Base-by-base conservation (phyloP, 768 basidiomycete species). In the Amylocystis lapponica region DNA sequence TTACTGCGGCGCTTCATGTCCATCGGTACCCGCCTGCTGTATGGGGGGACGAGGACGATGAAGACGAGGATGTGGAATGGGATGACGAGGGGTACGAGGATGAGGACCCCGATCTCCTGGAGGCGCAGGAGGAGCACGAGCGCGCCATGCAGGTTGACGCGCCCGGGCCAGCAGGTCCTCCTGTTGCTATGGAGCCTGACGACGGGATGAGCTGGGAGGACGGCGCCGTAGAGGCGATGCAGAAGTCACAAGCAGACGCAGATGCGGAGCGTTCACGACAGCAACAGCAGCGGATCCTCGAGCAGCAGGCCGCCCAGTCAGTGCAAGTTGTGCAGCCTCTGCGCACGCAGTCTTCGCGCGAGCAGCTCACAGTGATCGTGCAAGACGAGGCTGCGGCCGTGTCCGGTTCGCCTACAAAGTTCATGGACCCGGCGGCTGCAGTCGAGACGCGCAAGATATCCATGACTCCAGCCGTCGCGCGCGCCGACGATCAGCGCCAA, bases 131-230 rank as follows among this genome's bases (percentile, higher is more conserved):
- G n/a, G 68, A 70, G 37, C 67, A 67, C 34, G 64, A 62, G 43
- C 60, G 27, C 54, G 56, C 39, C 53, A 41, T 27, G 39, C 59
- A 51, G 55, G 63, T 63, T 44, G 59, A 67, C 42, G 58, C 52
- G 21, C 40, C 51, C 1, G 46, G 61, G 47, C 42, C 11, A 45
- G 40, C 60, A 59, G 64, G 17, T 51, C 37, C 65, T 34, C 45
- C 50, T 4, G 35, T 38, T 5, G 45, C 31, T 16, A 77, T 83
- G 71, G 84, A 86, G 40, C 77, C 75, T 0, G 89, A 91, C 47
- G 91, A 93, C 54, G 85, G 82, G 2, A 87, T 94, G 78, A 75
- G 76, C 47, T 94, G 93, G 92, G 90, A 92, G 36, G 86, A 90
- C 41, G 63, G 70, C 27, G 74, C 71, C 10, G 80, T 76, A 2